These are phyloP conservation scores for Desmodesmus armatus DNA, from an alignment of 139 green algal species.

Conservation along the genomic window DNA sequence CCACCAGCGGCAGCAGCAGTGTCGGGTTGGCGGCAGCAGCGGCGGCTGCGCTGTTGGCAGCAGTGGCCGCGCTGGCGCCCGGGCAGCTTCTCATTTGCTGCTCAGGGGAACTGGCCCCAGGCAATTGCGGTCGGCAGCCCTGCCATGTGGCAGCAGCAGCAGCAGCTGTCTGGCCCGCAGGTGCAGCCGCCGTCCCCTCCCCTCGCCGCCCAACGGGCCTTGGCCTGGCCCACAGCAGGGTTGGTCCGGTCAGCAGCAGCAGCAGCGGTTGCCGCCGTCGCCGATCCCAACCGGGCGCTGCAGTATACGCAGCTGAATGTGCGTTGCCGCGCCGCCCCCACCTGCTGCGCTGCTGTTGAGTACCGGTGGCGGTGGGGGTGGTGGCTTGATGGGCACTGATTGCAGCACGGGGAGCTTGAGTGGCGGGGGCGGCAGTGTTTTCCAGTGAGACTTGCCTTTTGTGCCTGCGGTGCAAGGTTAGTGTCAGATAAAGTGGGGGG, in stretches of 20 bases:
- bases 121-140: too few species aligned
- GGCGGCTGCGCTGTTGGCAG: too few species aligned
- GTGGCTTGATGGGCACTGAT: conserved; percentile 26
- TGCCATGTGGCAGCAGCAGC: conserved; percentile 15
- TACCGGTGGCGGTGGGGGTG: conserved; percentile 9
- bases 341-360: conserved; percentile 21
- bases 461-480: too few species aligned
- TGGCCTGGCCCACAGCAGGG: background rate
- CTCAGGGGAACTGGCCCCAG: too few species aligned
- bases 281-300: background rate
- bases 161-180: background rate
- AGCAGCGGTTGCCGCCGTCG: background rate
- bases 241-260: background rate
- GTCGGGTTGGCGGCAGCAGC: too few species aligned
- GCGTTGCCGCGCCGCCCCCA: background rate
- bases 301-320: background rate
- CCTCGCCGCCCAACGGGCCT: too few species aligned
- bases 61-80: too few species aligned
- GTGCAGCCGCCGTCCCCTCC: conserved; percentile 18
- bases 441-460: too few species aligned
- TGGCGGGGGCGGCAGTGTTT: conserved; percentile 23
- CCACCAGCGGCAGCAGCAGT: too few species aligned
- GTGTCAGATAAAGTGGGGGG: too few species aligned
- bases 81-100: too few species aligned
- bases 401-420: conserved; percentile 33